A percentile compares a stretch with the other conserved stretches of the same genome.
Conservation (phyloP, 345 rosid species). For the Citrus unshiu region DNA sequence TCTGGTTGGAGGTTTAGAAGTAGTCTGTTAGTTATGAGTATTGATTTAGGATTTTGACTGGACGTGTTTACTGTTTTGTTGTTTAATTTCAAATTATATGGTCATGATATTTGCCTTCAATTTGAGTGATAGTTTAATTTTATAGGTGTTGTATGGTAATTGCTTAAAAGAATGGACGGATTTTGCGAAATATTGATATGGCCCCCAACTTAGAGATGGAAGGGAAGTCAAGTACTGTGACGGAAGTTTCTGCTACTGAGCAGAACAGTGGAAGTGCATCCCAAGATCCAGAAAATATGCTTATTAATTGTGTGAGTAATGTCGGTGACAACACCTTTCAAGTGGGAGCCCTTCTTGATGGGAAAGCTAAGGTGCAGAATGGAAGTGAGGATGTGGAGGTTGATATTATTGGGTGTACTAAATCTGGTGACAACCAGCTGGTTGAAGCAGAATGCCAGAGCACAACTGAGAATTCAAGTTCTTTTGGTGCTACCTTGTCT, state of each 20-base stretch:
- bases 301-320: conserved; percentile 35
- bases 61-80: neutral
- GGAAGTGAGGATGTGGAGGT: conserved; percentile 41
- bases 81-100: neutral
- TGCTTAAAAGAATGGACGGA: conserved; percentile 5
- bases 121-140: neutral
- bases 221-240: conserved; percentile 19
- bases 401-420: conserved; percentile 39
- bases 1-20: neutral
- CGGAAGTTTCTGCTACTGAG: conserved; percentile 23
- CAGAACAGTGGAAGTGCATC: conserved; percentile 18
- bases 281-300: conserved; percentile 28
- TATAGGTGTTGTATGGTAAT: neutral
- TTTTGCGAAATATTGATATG: conserved; percentile 15
- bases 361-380: conserved; percentile 1
- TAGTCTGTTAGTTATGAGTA: neutral
- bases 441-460: conserved; percentile 32
- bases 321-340: conserved; percentile 33
- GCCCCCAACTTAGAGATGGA: conserved; percentile 39
- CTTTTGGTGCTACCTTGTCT: conserved; percentile 61
- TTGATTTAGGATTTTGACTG: neutral
- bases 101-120: neutral
- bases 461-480: conserved; percentile 69
- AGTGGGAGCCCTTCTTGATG: conserved; percentile 20
- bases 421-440: conserved; percentile 7